Base-by-base conservation (phyloP, 2,329 filamentous ascomycete species). In the Exophiala sp. region DNA sequence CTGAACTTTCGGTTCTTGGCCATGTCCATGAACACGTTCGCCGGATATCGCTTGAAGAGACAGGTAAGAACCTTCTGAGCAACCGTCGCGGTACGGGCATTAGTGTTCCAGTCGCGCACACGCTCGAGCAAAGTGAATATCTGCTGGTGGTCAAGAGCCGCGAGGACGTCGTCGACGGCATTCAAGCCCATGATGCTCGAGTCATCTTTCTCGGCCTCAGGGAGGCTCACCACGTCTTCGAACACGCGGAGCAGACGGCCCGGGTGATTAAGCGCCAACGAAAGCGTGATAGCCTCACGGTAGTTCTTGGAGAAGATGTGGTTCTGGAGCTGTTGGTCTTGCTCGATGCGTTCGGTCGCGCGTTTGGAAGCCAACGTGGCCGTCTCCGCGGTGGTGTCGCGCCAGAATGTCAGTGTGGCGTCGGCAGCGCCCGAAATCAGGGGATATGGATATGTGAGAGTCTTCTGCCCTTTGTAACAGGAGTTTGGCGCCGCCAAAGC, bases 31-130 rank as follows among this genome's bases (percentile, higher is more conserved):
- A 97, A 80, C 50, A 84, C 81, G 42, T 81, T 80, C 2, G 87
- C 86, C 1, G 89, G 86, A 63, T 95, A 95, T 52, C 82, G 86
- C 58, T 82, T 81, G 44, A 95, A 81, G 6, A 98, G 65, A 1
- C 86, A 81, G 73, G 82, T 85, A 6, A 98, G 71, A 11, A 98
- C 83, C 27, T 84, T 81, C 69, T 98, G 93, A 1, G 93, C 86
- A 1, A 97, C 82, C 3, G 83, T 79, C 1, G 89, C 84, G 2
- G 88, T 95, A 54, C 88, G 79, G 0, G 88, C 89, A 61, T 97
- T 97, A 3, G 93, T 95, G 66, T 98, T 98, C 93, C 93, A 98
- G 70, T 98, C 93, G 39, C 94, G 79, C 38, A 96, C 70, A 51
- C 93, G 78, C 30, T 91, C 74, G 0, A 98, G 77, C 11, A 98